Percentiles rank a stretch among this genome's conserved stretches.
Evolutionary conservation across 148 eudicot species (phyloP).

Genomic region (Gaultheria prostrata): DNA sequence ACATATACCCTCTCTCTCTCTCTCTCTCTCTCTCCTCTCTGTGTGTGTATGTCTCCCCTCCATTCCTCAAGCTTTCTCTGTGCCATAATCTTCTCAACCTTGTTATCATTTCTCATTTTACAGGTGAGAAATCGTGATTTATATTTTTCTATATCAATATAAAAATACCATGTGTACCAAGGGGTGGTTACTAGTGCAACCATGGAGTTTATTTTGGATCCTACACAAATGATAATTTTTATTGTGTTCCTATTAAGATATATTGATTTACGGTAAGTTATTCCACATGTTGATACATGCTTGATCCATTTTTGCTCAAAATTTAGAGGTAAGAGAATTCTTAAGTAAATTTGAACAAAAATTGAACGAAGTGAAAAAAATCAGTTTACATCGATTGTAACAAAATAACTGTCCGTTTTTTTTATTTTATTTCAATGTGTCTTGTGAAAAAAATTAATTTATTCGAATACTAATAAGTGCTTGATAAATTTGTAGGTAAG

Average conservation of each 20-base stretch:
- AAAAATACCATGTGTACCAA: neutral
- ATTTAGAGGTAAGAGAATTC: neutral
- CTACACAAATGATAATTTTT: neutral
- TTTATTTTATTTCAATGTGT: neutral
- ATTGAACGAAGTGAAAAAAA: too few species aligned
- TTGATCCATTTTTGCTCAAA: neutral
- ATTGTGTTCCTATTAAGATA: neutral
- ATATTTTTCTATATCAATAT: neutral
- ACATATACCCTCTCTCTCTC: too few species aligned
- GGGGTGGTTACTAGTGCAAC: neutral
- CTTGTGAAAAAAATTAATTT: neutral
- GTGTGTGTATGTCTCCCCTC: too few species aligned
- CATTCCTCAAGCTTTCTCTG: neutral
- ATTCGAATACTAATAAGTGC: neutral
- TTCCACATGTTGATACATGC: neutral
- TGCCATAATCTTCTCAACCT: neutral
- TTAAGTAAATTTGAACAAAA: neutral
- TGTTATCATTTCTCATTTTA: neutral
- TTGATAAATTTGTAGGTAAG: too few species aligned
- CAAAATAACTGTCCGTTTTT: neutral
- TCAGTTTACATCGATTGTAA: neutral
- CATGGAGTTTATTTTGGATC: too few species aligned
- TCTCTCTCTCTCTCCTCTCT: too few species aligned
- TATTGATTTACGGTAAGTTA: neutral
- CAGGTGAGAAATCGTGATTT: neutral